A percentile compares a stretch with the other conserved stretches of the same genome.
Evolutionary conservation across 2,329 filamentous ascomycete genomes (phyloP).

Genomic region (Ophiostoma angusticollis): DNA sequence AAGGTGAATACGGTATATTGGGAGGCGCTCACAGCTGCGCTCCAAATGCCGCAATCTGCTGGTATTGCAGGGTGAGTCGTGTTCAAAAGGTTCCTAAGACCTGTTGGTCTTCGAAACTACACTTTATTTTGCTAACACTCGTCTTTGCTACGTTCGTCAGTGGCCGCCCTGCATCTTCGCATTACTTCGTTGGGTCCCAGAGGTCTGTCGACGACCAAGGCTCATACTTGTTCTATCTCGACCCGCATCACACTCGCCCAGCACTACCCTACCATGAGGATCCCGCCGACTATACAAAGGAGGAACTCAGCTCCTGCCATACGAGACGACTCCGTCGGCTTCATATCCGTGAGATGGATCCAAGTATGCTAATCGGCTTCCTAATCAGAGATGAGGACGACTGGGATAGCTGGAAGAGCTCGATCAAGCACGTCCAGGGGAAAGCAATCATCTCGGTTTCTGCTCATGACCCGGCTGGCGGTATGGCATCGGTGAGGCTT

Average conservation of each 20-base stretch:
- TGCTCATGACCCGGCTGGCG: conserved; percentile 50
- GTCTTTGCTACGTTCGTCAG: conserved; percentile 36
- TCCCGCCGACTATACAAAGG: conserved; percentile 45
- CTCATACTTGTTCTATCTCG: conserved; percentile 80
- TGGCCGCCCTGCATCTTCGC: conserved; percentile 79
- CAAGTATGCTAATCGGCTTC: conserved; percentile 94
- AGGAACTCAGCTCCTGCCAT: conserved; percentile 75
- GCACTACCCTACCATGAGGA: conserved; percentile 53
- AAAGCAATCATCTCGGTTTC: conserved; percentile 81
- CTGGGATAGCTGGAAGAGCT: conserved; percentile 69
- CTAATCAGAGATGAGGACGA: conserved; percentile 72
- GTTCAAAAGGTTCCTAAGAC: too few species aligned
- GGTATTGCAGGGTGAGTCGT: conserved; percentile 75
- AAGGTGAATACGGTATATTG: conserved; percentile 91
- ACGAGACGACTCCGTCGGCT: conserved; percentile 72
- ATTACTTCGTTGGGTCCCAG: conserved; percentile 46
- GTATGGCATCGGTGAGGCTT: conserved; percentile 44
- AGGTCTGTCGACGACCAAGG: conserved; percentile 31
- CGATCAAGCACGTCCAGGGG: conserved; percentile 61
- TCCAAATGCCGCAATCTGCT: conserved; percentile 85
- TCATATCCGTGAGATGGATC: conserved; percentile 86
- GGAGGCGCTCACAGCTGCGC: conserved; percentile 72
- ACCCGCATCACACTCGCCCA: conserved; percentile 77
- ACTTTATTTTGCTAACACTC: background rate
- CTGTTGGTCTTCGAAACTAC: background rate